Evolutionary conservation across 2,329 filamentous ascomycete genomes (phyloP).

Genomic region (Dothiorella sarmentorum): DNA sequence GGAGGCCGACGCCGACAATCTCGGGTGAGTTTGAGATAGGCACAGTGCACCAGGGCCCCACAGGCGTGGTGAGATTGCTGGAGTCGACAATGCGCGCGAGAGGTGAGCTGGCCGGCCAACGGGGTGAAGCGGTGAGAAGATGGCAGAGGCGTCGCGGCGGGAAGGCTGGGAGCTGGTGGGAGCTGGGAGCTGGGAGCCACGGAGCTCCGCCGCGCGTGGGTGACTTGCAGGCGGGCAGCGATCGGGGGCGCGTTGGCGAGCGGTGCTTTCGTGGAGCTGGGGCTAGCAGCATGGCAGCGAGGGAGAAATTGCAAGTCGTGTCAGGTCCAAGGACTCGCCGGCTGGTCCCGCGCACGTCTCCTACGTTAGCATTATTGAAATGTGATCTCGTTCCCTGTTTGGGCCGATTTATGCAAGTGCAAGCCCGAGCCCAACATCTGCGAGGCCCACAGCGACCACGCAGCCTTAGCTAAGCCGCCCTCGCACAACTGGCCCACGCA

Average conservation of each 20-base stretch:
- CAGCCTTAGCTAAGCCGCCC: not conserved
- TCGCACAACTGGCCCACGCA: not conserved
- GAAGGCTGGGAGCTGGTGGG: conserved; percentile 7
- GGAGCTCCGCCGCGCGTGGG: conserved; percentile 9
- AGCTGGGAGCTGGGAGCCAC: too few relatives aligned
- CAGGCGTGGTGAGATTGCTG: conserved; percentile 16
- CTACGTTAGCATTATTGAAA: conserved; percentile 8
- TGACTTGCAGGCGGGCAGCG: conserved; percentile 12
- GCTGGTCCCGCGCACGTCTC: conserved; percentile 15
- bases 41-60: conserved; percentile 19
- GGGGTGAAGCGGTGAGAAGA: conserved; percentile 15
- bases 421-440: not conserved
- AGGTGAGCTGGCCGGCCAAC: conserved; percentile 19
- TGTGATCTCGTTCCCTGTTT: conserved; percentile 16
- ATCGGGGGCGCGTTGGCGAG: not conserved
- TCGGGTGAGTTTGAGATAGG: conserved; percentile 27
- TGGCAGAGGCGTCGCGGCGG: not conserved
- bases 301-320: conserved; percentile 6
- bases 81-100: conserved; percentile 3
- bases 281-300: not conserved
- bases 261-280: not conserved
- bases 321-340: not conserved
- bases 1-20: conserved; percentile 23
- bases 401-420: conserved; percentile 13
- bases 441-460: not conserved